Evolutionary conservation across 148 eudicot species (phyloP).

Genomic region (Rhododendron griersonianum): DNA sequence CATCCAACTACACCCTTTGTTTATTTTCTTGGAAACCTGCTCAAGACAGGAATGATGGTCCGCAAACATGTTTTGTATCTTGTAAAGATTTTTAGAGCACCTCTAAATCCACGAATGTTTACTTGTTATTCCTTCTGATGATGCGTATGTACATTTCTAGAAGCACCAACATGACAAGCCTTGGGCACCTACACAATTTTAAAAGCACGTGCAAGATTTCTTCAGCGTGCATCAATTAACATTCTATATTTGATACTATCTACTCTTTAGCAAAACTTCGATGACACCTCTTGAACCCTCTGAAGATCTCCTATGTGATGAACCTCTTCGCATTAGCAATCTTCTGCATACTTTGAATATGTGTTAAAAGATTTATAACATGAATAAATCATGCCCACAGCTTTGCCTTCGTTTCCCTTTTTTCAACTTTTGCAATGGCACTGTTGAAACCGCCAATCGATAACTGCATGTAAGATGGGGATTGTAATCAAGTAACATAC

Average conservation of each 20-base stretch:
- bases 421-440: not conserved
- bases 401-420: not conserved
- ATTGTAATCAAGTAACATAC: conserved; percentile 28
- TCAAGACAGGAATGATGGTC: not conserved
- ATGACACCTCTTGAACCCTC: not conserved
- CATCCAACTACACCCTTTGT: not conserved
- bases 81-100: not conserved
- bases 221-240: not conserved
- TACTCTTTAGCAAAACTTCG: not conserved
- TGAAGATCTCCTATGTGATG: not conserved
- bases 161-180: not conserved
- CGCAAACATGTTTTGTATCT: not conserved
- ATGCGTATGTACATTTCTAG: not conserved
- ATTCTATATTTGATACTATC: not conserved
- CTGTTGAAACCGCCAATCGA: not conserved
- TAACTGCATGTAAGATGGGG: not conserved
- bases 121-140: not conserved
- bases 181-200: not conserved
- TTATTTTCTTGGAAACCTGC: not conserved
- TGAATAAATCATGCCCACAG: not conserved
- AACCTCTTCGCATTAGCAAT: not conserved
- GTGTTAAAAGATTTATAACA: not conserved
- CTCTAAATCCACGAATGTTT: not conserved
- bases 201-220: not conserved
- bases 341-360: not conserved